Percentiles rank a stretch among this genome's conserved stretches.
phyloP scores from a whole-genome alignment of 805 yeast genomes.

The Metschnikowia lachancei region DNA sequence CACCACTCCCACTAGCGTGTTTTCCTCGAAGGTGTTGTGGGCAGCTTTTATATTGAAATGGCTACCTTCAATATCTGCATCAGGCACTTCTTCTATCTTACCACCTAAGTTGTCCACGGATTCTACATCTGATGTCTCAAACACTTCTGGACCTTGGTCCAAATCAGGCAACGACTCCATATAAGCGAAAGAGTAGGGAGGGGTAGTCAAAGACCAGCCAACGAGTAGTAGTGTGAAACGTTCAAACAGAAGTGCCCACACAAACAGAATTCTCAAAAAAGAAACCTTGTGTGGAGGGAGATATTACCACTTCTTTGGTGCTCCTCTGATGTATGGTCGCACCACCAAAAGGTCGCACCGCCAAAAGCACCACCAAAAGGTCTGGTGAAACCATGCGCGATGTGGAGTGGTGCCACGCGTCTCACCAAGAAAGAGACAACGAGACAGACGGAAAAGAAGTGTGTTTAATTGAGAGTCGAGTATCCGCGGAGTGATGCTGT shows the following conservation, averaged over 20 bases:
- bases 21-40: conserved; percentile 24
- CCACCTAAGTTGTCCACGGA: conserved; percentile 24
- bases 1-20: conserved; percentile 20
- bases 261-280: too few relatives aligned
- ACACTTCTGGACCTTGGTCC: conserved; percentile 31
- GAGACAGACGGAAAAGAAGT: too few relatives aligned
- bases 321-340: too few relatives aligned
- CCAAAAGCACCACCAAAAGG: too few relatives aligned
- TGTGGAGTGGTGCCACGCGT: too few relatives aligned
- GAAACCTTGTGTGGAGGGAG: too few relatives aligned
- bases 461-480: too few relatives aligned
- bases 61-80: conserved; percentile 17
- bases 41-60: conserved; percentile 18
- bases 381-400: too few relatives aligned
- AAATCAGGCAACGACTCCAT: conserved; percentile 13
- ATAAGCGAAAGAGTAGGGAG: neutral
- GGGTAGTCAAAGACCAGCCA: neutral
- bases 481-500: too few relatives aligned
- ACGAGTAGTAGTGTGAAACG: neutral
- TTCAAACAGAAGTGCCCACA: neutral
- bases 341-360: too few relatives aligned
- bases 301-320: too few relatives aligned
- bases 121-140: conserved; percentile 47
- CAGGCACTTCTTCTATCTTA: conserved; percentile 1
- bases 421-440: too few relatives aligned